Evolutionary conservation across 116 monocot species (phyloP).

Genomic region (Cymodocea nodosa): DNA sequence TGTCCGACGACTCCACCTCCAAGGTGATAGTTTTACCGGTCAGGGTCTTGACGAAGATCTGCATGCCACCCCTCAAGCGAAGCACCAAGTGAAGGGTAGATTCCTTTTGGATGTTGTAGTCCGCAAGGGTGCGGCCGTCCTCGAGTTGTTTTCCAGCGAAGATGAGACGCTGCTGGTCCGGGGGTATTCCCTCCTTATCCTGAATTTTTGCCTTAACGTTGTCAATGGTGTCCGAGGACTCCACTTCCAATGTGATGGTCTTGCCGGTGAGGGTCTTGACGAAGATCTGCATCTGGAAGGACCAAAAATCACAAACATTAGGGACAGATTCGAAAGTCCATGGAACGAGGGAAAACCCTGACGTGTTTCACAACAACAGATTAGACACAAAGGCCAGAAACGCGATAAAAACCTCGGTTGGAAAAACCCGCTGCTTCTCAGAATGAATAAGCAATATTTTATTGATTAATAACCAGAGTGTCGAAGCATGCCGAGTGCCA

Average conservation of each 20-base stretch:
- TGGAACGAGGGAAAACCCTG: no score
- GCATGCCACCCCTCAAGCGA: neutral
- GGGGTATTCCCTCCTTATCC: slow-evolving; percentile 55
- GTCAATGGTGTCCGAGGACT: neutral
- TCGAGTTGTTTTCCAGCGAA: slow-evolving; percentile 25
- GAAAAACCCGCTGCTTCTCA: no score
- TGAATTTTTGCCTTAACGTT: slow-evolving; percentile 63
- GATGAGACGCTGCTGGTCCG: slow-evolving; percentile 51
- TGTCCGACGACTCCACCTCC: slow-evolving; percentile 8
- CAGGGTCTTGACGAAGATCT: slow-evolving; percentile 48
- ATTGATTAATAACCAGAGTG: no score
- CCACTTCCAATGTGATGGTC: slow-evolving; percentile 3
- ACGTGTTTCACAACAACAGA: no score
- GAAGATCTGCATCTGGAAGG: slow-evolving; percentile 45
- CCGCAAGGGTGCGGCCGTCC: slow-evolving; percentile 9
- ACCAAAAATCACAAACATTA: no score
- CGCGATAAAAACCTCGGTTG: no score
- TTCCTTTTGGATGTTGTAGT: no score
- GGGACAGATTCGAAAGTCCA: no score
- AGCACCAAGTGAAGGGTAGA: no score
- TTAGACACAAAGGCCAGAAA: no score
- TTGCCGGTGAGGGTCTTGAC: slow-evolving; percentile 47
- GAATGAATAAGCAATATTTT: no score
- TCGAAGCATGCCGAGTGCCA: no score
- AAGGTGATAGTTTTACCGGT: slow-evolving; percentile 70